Evolutionary conservation across 2,329 filamentous ascomycete genomes (phyloP).

Genomic region (Alternaria viburni): DNA sequence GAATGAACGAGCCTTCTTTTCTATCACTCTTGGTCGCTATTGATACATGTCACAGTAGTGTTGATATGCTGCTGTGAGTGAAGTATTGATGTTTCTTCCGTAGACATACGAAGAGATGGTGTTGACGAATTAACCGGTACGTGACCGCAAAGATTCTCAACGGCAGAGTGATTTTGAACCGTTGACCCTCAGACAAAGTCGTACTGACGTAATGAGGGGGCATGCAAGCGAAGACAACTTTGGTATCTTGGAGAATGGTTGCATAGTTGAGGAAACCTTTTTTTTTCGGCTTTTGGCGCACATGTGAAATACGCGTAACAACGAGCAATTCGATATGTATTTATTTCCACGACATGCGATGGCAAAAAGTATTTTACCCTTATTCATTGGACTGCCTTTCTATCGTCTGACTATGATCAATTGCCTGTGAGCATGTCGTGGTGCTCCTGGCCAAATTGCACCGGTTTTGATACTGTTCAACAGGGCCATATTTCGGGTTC

Average conservation of each 20-base stretch:
- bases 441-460: not conserved
- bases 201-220: not conserved
- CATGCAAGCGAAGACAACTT: not conserved
- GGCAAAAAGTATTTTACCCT: not conserved
- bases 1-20: not conserved
- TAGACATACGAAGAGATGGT: not conserved
- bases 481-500: not conserved
- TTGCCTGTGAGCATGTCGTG: not conserved
- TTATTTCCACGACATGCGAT: not conserved
- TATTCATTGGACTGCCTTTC: not conserved
- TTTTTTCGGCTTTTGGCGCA: not conserved
- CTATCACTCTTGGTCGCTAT: not conserved
- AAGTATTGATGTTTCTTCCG: not conserved
- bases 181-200: not conserved
- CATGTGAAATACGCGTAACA: not conserved
- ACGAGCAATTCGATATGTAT: not conserved
- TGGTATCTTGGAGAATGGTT: not conserved
- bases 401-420: not conserved
- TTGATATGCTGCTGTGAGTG: not conserved
- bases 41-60: not conserved
- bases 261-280: not conserved
- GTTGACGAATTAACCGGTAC: not conserved
- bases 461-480: not conserved
- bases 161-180: not conserved
- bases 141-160: not conserved